A percentile compares a stretch with the other conserved stretches of the same genome.
phyloP scores from a whole-genome alignment of 2,329 filamentous ascomycete genomes.

The Biscogniauxia sp. region DNA sequence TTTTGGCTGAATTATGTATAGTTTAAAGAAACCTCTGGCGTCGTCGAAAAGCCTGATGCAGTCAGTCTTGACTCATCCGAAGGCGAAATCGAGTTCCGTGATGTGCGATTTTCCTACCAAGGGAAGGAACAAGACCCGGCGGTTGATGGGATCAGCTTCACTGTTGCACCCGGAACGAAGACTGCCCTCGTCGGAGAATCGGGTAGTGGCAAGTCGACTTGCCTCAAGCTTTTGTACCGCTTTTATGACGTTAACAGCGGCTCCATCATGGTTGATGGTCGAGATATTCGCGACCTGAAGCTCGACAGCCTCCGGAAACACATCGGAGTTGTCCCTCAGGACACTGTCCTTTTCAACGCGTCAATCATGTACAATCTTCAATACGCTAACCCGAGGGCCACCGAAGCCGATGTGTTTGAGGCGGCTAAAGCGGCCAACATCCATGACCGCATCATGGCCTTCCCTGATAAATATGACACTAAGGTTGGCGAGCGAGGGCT shows the following conservation, averaged over 20 bases:
- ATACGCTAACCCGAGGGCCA: conserved; percentile 53
- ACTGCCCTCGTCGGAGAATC: conserved; percentile 47
- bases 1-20: conserved; percentile 2
- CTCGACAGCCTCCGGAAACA: conserved; percentile 46
- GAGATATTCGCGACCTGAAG: conserved; percentile 50
- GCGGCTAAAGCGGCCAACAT: conserved; percentile 56
- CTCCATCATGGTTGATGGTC: conserved; percentile 53
- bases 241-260: conserved; percentile 57
- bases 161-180: conserved; percentile 42
- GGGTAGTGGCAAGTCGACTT: conserved; percentile 54
- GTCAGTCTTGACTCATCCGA: conserved; percentile 28
- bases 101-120: conserved; percentile 45
- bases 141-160: conserved; percentile 41
- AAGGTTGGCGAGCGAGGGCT: conserved; percentile 28
- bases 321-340: conserved; percentile 57
- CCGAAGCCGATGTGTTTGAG: conserved; percentile 53
- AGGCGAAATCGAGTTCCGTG: conserved; percentile 41
- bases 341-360: conserved; percentile 55
- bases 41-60: conserved; percentile 42
- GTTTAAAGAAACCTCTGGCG: conserved; percentile 44
- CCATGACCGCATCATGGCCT: conserved; percentile 56
- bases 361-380: conserved; percentile 59
- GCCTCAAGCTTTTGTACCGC: conserved; percentile 56
- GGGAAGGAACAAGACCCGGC: conserved; percentile 33
- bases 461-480: conserved; percentile 43